These are phyloP conservation scores for Trichomonascus vanleenenianus DNA, from an alignment of 805 yeast genomes.

Conservation along the genomic window DNA sequence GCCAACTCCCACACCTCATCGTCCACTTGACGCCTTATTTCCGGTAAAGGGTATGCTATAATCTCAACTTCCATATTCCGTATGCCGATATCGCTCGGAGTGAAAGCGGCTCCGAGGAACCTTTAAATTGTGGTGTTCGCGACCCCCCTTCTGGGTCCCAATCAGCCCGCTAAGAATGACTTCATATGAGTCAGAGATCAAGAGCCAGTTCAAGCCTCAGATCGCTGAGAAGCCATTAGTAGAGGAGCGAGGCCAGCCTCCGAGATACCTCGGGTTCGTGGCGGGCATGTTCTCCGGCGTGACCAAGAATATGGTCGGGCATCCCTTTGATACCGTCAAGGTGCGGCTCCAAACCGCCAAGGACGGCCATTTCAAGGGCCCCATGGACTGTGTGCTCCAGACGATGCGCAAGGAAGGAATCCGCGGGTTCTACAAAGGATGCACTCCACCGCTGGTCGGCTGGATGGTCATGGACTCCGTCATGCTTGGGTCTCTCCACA, in stretches of 20 bases:
- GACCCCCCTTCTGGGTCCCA: too few relatives aligned
- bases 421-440: constrained; percentile 78
- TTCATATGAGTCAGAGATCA: not conserved
- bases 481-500: constrained; percentile 79
- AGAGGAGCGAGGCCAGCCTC: constrained; percentile 5
- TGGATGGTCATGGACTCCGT: constrained; percentile 93
- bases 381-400: constrained; percentile 68
- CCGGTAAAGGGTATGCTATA: constrained; percentile 3
- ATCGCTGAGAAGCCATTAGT: not conserved
- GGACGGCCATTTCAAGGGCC: constrained; percentile 64
- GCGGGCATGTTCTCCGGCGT: constrained; percentile 88
- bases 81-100: not conserved
- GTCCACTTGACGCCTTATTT: not conserved
- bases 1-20: constrained; percentile 3
- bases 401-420: constrained; percentile 71
- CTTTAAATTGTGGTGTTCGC: too few relatives aligned
- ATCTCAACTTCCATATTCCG: not conserved
- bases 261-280: constrained; percentile 49
- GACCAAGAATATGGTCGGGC: constrained; percentile 84
- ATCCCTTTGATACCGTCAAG: constrained; percentile 87
- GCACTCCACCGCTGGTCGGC: constrained; percentile 87
- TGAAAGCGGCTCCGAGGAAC: not conserved
- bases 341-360: constrained; percentile 77
- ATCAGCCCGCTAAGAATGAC: not conserved
- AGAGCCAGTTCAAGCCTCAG: not conserved